Evolutionary conservation across 441 rosid species (phyloP).

Genomic region (Melastoma candidum): DNA sequence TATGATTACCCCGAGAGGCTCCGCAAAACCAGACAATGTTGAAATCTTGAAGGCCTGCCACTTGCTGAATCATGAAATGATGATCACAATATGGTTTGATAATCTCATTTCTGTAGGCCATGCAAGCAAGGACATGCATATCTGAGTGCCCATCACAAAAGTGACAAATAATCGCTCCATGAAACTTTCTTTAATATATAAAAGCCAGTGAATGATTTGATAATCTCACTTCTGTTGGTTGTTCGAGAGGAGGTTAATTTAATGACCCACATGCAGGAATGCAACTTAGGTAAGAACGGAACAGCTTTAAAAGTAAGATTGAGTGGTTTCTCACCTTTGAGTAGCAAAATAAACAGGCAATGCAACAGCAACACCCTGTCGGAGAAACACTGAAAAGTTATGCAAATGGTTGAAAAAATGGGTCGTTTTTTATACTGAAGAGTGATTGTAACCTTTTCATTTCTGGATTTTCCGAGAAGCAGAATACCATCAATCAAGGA

Average conservation of each 20-base stretch:
- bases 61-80: slow-evolving; percentile 53
- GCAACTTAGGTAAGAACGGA: background rate
- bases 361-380: slow-evolving; percentile 96
- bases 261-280: too few relatives aligned
- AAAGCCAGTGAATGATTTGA: too few relatives aligned
- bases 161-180: too few relatives aligned
- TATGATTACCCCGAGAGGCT: slow-evolving; percentile 91
- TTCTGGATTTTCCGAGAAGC: too few relatives aligned
- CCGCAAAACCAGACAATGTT: slow-evolving; percentile 92
- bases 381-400: background rate
- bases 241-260: too few relatives aligned
- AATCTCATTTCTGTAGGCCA: background rate
- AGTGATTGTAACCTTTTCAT: too few relatives aligned
- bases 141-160: too few relatives aligned
- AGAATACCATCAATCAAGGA: too few relatives aligned
- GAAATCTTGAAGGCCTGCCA: slow-evolving; percentile 99
- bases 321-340: slow-evolving; percentile 51
- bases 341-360: slow-evolving; percentile 97
- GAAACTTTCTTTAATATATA: too few relatives aligned
- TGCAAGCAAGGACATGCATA: background rate
- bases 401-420: too few relatives aligned
- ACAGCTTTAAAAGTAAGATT: background rate
- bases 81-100: slow-evolving; percentile 13
- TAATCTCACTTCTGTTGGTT: too few relatives aligned
- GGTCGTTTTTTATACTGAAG: too few relatives aligned